Evolutionary conservation across 495 filamentous ascomycete genomes (phyloP).

Genomic region (Penicillium odoratum): DNA sequence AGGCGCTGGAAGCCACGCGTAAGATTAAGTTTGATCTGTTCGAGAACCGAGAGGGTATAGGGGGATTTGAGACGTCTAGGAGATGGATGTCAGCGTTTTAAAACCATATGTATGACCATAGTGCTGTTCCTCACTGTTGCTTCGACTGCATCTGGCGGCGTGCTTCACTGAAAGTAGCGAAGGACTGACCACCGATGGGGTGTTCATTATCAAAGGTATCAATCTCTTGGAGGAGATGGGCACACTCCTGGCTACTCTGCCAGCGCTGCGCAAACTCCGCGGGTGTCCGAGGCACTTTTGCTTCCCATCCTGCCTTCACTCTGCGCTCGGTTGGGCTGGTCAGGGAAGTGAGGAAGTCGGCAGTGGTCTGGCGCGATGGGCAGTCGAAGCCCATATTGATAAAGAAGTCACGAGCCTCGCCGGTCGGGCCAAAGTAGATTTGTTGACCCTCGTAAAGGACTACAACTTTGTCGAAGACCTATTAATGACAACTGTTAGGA

Average conservation of each 20-base stretch:
- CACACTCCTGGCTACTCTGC: conserved; percentile 70
- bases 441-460: conserved; percentile 81
- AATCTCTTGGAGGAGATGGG: conserved; percentile 67
- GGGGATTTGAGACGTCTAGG: conserved; percentile 23
- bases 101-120: background rate
- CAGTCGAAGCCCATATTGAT: conserved; percentile 73
- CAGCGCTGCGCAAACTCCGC: conserved; percentile 75
- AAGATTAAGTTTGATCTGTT: conserved; percentile 42
- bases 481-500: background rate
- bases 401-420: conserved; percentile 67
- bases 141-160: conserved; percentile 27
- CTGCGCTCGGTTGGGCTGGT: conserved; percentile 69
- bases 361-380: conserved; percentile 70
- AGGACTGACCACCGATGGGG: conserved; percentile 33
- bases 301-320: conserved; percentile 63
- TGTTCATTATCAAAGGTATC: conserved; percentile 64
- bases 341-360: conserved; percentile 79
- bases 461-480: conserved; percentile 71
- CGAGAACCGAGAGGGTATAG: conserved; percentile 35
- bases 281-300: conserved; percentile 65
- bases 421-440: conserved; percentile 72
- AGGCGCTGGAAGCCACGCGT: conserved; percentile 51
- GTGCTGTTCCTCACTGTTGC: background rate
- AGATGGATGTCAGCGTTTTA: background rate
- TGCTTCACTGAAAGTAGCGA: conserved; percentile 21